These are phyloP conservation scores for Betula pendula DNA, from an alignment of 306 rosid genomes.

Conservation along the genomic window DNA sequence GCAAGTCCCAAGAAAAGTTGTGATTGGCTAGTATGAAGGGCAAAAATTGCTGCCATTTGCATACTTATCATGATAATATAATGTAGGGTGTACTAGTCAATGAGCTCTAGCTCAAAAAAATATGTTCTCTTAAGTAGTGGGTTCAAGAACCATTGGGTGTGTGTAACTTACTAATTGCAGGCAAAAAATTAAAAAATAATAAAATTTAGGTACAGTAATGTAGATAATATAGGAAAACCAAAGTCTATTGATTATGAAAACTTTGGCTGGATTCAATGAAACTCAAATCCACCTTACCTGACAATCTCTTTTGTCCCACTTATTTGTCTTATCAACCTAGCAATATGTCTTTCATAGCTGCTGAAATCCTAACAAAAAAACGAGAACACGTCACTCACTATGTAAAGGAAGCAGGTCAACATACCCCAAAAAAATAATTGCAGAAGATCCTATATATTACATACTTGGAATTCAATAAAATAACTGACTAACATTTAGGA, in stretches of 20 bases:
- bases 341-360: conserved; percentile 55
- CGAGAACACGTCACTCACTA: conserved; percentile 15
- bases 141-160: not conserved
- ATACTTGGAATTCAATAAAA: not conserved
- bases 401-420: conserved; percentile 20
- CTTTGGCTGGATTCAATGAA: conserved; percentile 5
- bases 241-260: not conserved
- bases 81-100: not conserved
- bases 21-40: not conserved
- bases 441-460: not conserved
- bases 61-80: not conserved
- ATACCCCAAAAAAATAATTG: not conserved
- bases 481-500: conserved; percentile 15
- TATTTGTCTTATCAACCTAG: conserved; percentile 66
- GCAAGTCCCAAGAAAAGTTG: not conserved
- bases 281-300: conserved; percentile 49
- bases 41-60: not conserved
- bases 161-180: not conserved
- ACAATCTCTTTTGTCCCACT: conserved; percentile 68
- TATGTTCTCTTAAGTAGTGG: not conserved
- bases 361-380: conserved; percentile 53
- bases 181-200: not conserved
- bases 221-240: not conserved
- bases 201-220: not conserved
- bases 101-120: not conserved